Percentiles rank a stretch among this genome's conserved stretches.
Conservation (phyloP, 2,329 filamentous ascomycete species). For the Ophiostoma montium region DNA sequence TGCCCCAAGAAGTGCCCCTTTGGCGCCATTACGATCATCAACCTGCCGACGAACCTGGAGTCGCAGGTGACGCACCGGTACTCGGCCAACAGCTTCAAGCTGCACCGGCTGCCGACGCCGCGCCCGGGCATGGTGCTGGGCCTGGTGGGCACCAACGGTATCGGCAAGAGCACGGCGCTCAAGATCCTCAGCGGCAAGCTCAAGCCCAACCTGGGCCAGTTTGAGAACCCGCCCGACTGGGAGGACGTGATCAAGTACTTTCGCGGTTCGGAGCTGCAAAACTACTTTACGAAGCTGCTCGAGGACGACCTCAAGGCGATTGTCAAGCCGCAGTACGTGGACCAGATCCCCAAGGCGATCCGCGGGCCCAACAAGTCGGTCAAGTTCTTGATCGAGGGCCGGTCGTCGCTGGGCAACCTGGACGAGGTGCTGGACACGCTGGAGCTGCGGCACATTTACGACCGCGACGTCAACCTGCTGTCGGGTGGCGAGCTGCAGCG, state of each 20-base stretch:
- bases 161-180: slow-evolving; percentile 97
- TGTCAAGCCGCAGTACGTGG: slow-evolving; percentile 98
- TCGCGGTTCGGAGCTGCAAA: slow-evolving; percentile 90
- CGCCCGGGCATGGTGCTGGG: slow-evolving; percentile 90
- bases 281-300: slow-evolving; percentile 97
- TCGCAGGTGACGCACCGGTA: slow-evolving; percentile 97
- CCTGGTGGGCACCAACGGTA: slow-evolving; percentile 98
- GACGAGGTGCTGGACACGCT: slow-evolving; percentile 72
- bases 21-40: slow-evolving; percentile 98
- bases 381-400: slow-evolving; percentile 59
- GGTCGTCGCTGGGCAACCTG: slow-evolving; percentile 63
- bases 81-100: slow-evolving; percentile 99
- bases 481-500: slow-evolving; percentile 97
- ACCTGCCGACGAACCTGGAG: slow-evolving; percentile 97
- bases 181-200: slow-evolving; percentile 98
- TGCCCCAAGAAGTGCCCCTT: slow-evolving; percentile 99
- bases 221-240: slow-evolving; percentile 96
- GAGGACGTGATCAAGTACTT: slow-evolving; percentile 98
- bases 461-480: slow-evolving; percentile 78
- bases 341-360: slow-evolving; percentile 90
- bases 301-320: slow-evolving; percentile 96
- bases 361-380: slow-evolving; percentile 71
- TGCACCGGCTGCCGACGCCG: slow-evolving; percentile 91
- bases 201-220: slow-evolving; percentile 92
- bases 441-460: slow-evolving; percentile 51